These are phyloP conservation scores for Termitomyces sp. DNA, from an alignment of 1,284 basidiomycete genomes.

Conservation along the genomic window DNA sequence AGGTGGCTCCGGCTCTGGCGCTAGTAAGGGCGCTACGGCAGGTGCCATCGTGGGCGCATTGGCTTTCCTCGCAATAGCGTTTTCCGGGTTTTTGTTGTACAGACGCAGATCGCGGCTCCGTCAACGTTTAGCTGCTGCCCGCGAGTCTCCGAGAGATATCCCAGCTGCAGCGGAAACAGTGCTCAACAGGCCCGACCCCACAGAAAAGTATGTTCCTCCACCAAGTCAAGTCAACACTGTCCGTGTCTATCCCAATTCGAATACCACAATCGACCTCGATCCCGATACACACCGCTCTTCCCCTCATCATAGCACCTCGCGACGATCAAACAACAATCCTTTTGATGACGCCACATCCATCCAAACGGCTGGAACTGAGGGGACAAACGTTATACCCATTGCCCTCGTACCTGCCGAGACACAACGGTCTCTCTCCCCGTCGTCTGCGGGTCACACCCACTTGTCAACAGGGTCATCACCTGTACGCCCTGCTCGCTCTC, in stretches of 20 bases:
- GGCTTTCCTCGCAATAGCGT: slow-evolving; percentile 47
- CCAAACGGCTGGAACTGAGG: slow-evolving; percentile 69
- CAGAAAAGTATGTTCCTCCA: slow-evolving; percentile 47
- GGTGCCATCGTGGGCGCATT: slow-evolving; percentile 64
- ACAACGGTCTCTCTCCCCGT: slow-evolving; percentile 23
- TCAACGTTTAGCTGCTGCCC: slow-evolving; percentile 23
- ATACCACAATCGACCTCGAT: slow-evolving; percentile 54
- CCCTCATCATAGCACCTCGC: slow-evolving; percentile 23
- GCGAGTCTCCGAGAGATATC: slow-evolving; percentile 50
- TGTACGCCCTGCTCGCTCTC: slow-evolving; percentile 55
- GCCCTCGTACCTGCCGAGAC: slow-evolving; percentile 67
- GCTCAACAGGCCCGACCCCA: slow-evolving; percentile 72
- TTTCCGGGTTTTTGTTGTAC: slow-evolving; percentile 57
- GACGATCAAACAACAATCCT: slow-evolving; percentile 51
- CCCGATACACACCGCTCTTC: slow-evolving; percentile 40
- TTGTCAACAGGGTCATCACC: slow-evolving; percentile 38
- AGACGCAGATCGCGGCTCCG: slow-evolving; percentile 40
- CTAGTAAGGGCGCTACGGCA: slow-evolving; percentile 67
- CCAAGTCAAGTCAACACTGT: slow-evolving; percentile 35
- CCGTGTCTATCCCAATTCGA: slow-evolving; percentile 43
- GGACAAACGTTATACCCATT: slow-evolving; percentile 81
- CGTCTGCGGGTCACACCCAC: slow-evolving; percentile 25
- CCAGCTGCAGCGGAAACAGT: slow-evolving; percentile 72
- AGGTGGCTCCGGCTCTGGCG: slow-evolving; percentile 21
- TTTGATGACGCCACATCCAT: slow-evolving; percentile 74